Evolutionary conservation across 2,329 filamentous ascomycete genomes (phyloP).

Genomic region (Trichothecium roseum): DNA sequence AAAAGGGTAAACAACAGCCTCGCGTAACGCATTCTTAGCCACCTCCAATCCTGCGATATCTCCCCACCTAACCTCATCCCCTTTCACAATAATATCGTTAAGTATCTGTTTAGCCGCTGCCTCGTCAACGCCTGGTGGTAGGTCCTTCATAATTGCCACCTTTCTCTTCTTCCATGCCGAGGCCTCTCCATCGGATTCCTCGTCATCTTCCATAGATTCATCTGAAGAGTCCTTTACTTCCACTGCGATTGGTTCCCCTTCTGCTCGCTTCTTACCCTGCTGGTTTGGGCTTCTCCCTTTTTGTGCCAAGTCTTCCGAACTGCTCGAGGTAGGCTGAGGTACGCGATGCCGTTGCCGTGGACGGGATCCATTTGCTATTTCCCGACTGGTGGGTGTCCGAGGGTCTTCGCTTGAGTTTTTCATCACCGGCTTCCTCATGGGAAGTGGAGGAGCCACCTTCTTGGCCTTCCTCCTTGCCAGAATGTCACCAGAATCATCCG

Average conservation of each 20-base stretch:
- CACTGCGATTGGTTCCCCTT: conserved; percentile 13
- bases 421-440: conserved; percentile 1
- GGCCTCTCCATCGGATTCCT: conserved; percentile 22
- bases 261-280: not conserved
- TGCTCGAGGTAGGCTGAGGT: conserved; percentile 14
- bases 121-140: conserved; percentile 75
- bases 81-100: conserved; percentile 90
- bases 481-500: not conserved
- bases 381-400: conserved; percentile 5
- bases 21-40: conserved; percentile 85
- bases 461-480: not conserved
- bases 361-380: conserved; percentile 9
- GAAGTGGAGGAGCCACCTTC: not conserved
- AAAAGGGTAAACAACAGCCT: conserved; percentile 95
- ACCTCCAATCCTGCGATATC: conserved; percentile 86
- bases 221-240: conserved; percentile 27
- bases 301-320: conserved; percentile 1
- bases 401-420: not conserved
- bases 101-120: conserved; percentile 81
- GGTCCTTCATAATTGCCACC: conserved; percentile 57
- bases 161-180: conserved; percentile 52
- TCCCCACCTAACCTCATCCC: conserved; percentile 89
- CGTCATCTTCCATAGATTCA: conserved; percentile 28
- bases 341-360: conserved; percentile 10
- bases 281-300: not conserved